A percentile compares a stretch with the other conserved stretches of the same genome.
Evolutionary conservation across 2,329 filamentous ascomycete species (phyloP).

Genomic region (Delphinella strobiligena): DNA sequence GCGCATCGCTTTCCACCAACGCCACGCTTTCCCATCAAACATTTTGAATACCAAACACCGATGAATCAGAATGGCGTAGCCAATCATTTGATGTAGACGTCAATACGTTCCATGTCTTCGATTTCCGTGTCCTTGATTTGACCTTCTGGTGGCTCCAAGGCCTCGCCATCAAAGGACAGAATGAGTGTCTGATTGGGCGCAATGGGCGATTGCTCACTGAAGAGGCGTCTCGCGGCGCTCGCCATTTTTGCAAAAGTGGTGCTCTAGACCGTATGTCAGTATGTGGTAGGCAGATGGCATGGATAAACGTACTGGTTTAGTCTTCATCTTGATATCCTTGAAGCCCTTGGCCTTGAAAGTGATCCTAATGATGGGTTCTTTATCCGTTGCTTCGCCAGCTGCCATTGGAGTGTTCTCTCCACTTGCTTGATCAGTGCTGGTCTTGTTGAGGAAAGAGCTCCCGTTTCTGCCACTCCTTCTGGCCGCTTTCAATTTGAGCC

Average conservation of each 20-base stretch:
- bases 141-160: conserved; percentile 47
- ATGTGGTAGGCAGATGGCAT: background rate
- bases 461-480: conserved; percentile 22
- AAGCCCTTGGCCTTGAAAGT: conserved; percentile 40
- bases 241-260: conserved; percentile 53
- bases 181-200: conserved; percentile 41
- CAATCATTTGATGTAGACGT: conserved; percentile 54
- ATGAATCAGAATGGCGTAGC: background rate
- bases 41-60: background rate
- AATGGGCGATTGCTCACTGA: conserved; percentile 27
- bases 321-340: conserved; percentile 39
- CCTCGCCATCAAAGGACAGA: conserved; percentile 66
- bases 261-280: conserved; percentile 26
- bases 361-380: conserved; percentile 30
- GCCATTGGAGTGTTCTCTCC: conserved; percentile 11
- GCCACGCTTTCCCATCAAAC: background rate
- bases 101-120: conserved; percentile 61
- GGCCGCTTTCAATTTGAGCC: conserved; percentile 37
- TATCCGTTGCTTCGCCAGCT: conserved; percentile 12
- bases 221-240: conserved; percentile 46
- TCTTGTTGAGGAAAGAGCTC: conserved; percentile 1
- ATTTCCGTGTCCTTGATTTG: conserved; percentile 58
- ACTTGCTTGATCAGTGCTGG: conserved; percentile 5
- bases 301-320: conserved; percentile 30
- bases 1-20: background rate